Conservation (phyloP, 306 rosid genomes). For the Castanea crenata region DNA sequence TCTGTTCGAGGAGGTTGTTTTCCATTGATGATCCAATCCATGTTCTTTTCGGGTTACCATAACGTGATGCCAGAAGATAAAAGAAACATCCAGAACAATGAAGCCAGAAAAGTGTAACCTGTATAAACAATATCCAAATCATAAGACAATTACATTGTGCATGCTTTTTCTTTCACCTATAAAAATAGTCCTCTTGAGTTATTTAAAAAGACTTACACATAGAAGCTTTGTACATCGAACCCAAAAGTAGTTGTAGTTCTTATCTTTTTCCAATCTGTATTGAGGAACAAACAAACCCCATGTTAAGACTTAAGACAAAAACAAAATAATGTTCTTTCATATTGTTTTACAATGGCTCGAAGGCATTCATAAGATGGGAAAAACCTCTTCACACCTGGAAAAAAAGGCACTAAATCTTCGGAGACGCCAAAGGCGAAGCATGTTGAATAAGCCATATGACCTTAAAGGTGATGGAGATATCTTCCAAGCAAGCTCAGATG, state of each 20-base stretch:
- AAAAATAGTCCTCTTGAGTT: neutral
- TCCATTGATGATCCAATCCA: constrained; percentile 66
- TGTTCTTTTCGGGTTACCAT: constrained; percentile 58
- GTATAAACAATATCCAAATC: constrained; percentile 7
- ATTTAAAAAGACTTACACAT: constrained; percentile 51
- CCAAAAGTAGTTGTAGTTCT: constrained; percentile 78
- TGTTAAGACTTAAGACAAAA: neutral
- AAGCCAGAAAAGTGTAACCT: constrained; percentile 87
- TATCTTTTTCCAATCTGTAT: constrained; percentile 85
- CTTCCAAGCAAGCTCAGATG: constrained; percentile 63
- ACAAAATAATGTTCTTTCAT: neutral
- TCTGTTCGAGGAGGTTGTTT: constrained; percentile 43
- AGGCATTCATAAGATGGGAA: neutral
- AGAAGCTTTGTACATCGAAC: constrained; percentile 86
- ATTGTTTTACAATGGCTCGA: neutral
- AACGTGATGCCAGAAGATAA: constrained; percentile 76
- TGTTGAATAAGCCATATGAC: constrained; percentile 77
- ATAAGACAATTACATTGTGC: neutral
- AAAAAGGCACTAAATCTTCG: constrained; percentile 86
- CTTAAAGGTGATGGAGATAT: constrained; percentile 49
- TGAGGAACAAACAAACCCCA: constrained; percentile 4
- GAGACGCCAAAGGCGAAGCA: constrained; percentile 98
- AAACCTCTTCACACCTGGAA: constrained; percentile 46
- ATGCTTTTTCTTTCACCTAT: neutral
- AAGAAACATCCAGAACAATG: constrained; percentile 88